phyloP scores from a whole-genome alignment of 2,329 filamentous ascomycete species.

The Talaromyces sp. region DNA sequence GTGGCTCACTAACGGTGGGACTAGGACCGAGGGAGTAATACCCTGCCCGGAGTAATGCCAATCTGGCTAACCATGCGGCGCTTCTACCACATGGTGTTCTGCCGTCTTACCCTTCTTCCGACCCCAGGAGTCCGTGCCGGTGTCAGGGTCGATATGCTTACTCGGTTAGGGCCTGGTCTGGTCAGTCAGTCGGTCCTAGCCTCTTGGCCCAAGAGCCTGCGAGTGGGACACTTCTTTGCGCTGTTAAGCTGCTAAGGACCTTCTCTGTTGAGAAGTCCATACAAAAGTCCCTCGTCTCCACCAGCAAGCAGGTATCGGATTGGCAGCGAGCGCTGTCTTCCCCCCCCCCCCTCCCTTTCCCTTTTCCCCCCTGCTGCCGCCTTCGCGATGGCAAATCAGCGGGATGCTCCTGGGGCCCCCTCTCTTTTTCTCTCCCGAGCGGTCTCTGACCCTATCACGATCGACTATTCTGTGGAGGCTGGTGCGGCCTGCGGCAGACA shows the following conservation, averaged over 20 bases:
- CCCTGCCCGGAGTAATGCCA: neutral
- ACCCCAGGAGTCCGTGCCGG: neutral
- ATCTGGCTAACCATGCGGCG: slow-evolving; percentile 3
- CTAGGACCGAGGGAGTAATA: neutral
- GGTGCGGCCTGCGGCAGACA: neutral
- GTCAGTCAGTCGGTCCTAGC: neutral
- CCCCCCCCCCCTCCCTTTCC: neutral
- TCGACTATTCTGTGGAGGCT: neutral
- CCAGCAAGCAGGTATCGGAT: neutral
- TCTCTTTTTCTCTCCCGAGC: neutral
- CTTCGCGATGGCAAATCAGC: neutral
- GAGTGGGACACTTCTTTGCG: neutral
- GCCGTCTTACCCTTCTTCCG: neutral
- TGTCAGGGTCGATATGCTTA: neutral
- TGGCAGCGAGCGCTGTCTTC: neutral
- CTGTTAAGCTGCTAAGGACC: neutral
- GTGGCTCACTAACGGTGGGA: neutral
- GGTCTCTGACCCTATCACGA: neutral
- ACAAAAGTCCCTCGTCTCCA: neutral
- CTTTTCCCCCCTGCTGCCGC: neutral
- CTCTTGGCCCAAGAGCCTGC: neutral
- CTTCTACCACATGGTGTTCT: slow-evolving; percentile 5
- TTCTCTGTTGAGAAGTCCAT: neutral
- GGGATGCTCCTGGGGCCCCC: neutral
- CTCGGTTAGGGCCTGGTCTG: neutral